Conservation (phyloP, 179 eudicot species). For the Monotropa hypopitys region DNA sequence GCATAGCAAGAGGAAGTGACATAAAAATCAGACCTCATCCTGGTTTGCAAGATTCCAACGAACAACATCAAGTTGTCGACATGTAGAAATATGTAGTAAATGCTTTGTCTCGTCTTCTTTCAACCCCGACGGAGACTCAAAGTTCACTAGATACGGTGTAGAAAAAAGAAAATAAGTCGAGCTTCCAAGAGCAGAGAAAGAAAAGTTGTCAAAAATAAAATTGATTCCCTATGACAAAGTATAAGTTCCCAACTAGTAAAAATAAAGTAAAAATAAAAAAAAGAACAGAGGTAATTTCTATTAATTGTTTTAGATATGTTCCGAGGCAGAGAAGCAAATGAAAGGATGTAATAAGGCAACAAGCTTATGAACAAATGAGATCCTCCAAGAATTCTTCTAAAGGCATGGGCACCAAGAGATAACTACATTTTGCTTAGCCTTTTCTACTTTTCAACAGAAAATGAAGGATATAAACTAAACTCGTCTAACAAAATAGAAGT, state of each 20-base stretch:
- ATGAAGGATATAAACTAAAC: not conserved
- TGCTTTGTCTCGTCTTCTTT: constrained; percentile 63
- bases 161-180: not conserved
- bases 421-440: not conserved
- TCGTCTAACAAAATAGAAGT: not conserved
- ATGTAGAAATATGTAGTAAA: constrained; percentile 52
- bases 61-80: constrained; percentile 46
- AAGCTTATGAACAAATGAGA: not conserved
- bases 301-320: not conserved
- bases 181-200: not conserved
- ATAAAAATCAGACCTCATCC: constrained; percentile 49
- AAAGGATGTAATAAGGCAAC: not conserved
- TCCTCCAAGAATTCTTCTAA: not conserved
- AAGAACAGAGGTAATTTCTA: not conserved
- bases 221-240: not conserved
- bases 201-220: not conserved
- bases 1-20: constrained; percentile 3
- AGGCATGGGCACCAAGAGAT: not conserved
- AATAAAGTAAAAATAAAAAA: no score
- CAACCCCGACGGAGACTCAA: constrained; percentile 17
- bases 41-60: constrained; percentile 82
- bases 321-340: not conserved
- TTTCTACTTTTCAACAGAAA: not conserved
- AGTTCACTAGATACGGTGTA: constrained; percentile 13
- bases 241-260: not conserved